Percentiles rank a stretch among this genome's conserved stretches.
phyloP scores from a whole-genome alignment of 2,329 filamentous ascomycete species.

The Fusarium metavorans region DNA sequence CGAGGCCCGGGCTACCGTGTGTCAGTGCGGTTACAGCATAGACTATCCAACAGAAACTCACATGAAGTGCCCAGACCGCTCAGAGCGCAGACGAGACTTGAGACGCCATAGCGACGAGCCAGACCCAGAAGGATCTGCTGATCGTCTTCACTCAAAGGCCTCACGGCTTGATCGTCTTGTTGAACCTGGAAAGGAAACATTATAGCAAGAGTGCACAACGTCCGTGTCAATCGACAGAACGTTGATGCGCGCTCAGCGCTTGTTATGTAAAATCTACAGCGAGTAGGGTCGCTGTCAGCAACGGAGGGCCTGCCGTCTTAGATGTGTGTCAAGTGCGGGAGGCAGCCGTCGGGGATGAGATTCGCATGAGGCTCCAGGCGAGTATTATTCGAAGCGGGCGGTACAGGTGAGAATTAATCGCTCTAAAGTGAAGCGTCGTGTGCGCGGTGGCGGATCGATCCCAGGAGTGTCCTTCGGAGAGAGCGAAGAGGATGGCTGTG shows the following conservation, averaged over 20 bases:
- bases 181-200: slow-evolving; percentile 53
- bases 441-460: slow-evolving; percentile 21
- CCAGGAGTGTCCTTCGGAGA: slow-evolving; percentile 31
- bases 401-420: slow-evolving; percentile 8
- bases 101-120: slow-evolving; percentile 54
- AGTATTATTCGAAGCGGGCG: slow-evolving; percentile 7
- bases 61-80: slow-evolving; percentile 52
- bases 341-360: slow-evolving; percentile 26
- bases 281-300: slow-evolving; percentile 13
- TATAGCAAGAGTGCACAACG: slow-evolving; percentile 22
- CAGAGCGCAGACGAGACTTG: slow-evolving; percentile 53
- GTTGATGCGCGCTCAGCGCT: slow-evolving; percentile 45
- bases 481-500: slow-evolving; percentile 13
- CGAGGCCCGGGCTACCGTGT: slow-evolving; percentile 53
- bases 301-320: slow-evolving; percentile 10
- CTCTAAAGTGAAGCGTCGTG: slow-evolving; percentile 12
- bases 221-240: slow-evolving; percentile 27
- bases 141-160: slow-evolving; percentile 54
- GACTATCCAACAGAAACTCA: slow-evolving; percentile 43
- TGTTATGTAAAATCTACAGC: slow-evolving; percentile 10
- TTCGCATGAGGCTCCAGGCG: slow-evolving; percentile 24
- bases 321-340: slow-evolving; percentile 22
- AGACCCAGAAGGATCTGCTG: slow-evolving; percentile 53
- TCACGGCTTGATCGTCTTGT: slow-evolving; percentile 51
- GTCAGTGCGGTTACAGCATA: slow-evolving; percentile 19